Conservation (phyloP, 2,329 filamentous ascomycete species). For the Trichoderma breve region DNA sequence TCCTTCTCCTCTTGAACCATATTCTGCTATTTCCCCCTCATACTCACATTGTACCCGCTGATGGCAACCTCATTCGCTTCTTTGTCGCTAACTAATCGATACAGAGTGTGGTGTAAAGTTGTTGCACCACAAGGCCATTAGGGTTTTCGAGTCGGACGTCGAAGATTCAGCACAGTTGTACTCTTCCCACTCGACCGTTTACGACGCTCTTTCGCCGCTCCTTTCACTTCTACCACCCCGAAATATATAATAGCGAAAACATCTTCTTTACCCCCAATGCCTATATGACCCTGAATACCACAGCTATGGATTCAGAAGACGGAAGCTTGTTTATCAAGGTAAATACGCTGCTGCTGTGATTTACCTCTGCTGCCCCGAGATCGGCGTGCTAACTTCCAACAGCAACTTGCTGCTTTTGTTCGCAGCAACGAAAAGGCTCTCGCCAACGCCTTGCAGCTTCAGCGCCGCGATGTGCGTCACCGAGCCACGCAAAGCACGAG, state of each 20-base stretch:
- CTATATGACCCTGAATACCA: slow-evolving; percentile 16
- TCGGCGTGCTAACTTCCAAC: slow-evolving; percentile 31
- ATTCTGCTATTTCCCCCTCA: neutral
- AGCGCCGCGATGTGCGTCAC: slow-evolving; percentile 70
- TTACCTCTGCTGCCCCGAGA: neutral
- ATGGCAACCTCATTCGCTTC: neutral
- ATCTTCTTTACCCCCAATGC: slow-evolving; percentile 14
- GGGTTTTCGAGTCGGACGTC: neutral
- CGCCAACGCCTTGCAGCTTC: slow-evolving; percentile 87
- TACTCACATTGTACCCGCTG: neutral
- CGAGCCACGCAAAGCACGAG: slow-evolving; percentile 64
- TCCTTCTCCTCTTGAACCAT: neutral
- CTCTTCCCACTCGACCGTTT: neutral
- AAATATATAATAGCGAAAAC: slow-evolving; percentile 1
- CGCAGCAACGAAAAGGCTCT: slow-evolving; percentile 96
- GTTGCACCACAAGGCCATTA: neutral
- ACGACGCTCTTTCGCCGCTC: slow-evolving; percentile 19
- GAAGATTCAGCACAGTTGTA: neutral
- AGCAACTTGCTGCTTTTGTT: slow-evolving; percentile 96
- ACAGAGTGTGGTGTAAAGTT: neutral
- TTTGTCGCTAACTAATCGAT: slow-evolving; percentile 9
- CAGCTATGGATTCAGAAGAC: slow-evolving; percentile 79
- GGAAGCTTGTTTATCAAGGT: slow-evolving; percentile 87
- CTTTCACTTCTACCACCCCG: neutral
- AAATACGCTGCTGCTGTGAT: slow-evolving; percentile 28